phyloP scores from a whole-genome alignment of 2,329 filamentous ascomycete genomes.

The Cercospora brassicicola region DNA sequence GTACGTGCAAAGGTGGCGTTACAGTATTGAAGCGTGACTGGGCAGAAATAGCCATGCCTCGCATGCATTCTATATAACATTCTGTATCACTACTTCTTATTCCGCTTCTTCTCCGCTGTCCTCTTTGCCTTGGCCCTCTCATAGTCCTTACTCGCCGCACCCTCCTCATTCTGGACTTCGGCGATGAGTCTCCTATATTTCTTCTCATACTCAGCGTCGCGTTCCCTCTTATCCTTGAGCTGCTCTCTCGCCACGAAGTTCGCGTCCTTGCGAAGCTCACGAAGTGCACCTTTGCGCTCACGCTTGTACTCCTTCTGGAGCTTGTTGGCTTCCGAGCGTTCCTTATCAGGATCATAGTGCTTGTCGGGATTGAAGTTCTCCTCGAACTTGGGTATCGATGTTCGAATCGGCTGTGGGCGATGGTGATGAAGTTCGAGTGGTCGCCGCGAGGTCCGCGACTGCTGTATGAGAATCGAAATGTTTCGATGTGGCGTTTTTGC shows the following conservation, averaged over 20 bases:
- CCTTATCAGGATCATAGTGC: conserved; percentile 94
- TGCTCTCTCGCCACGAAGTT: conserved; percentile 91
- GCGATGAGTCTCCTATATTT: conserved; percentile 91
- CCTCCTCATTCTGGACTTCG: conserved; percentile 69
- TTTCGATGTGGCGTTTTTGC: conserved; percentile 57
- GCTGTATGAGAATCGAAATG: conserved; percentile 60
- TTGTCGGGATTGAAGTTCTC: conserved; percentile 90
- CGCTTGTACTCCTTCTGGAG: conserved; percentile 89
- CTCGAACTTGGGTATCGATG: conserved; percentile 90
- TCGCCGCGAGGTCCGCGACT: conserved; percentile 67
- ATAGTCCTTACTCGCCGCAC: conserved; percentile 23
- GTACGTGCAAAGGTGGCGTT: too few species aligned
- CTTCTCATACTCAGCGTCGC: conserved; percentile 90
- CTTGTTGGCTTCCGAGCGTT: conserved; percentile 80
- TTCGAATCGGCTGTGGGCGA: conserved; percentile 81
- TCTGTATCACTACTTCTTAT: conserved; percentile 5
- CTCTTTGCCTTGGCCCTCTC: conserved; percentile 26
- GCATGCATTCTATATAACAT: background rate
- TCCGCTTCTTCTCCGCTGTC: conserved; percentile 18
- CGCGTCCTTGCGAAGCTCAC: conserved; percentile 92
- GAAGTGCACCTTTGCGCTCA: conserved; percentile 90
- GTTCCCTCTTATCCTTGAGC: conserved; percentile 86
- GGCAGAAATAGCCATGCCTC: background rate
- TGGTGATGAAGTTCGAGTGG: conserved; percentile 89
- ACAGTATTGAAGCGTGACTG: background rate